Evolutionary conservation across 805 yeast species (phyloP).

Genomic region (Candida cerambycidarum): DNA sequence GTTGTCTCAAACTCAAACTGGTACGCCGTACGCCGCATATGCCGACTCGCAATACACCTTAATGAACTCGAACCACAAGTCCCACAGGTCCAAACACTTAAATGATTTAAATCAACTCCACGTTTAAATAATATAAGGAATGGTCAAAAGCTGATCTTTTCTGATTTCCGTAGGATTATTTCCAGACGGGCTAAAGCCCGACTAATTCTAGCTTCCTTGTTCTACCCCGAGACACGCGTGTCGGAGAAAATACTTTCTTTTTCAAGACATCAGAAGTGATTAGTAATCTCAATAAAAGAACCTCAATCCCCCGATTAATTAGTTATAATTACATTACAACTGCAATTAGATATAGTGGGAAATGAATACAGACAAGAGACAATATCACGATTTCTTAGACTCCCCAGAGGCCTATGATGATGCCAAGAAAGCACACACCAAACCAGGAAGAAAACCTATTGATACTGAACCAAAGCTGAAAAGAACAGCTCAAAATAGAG

Average conservation of each 20-base stretch:
- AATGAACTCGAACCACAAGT: too few relatives aligned
- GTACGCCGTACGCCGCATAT: too few relatives aligned
- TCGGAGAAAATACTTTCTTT: background rate
- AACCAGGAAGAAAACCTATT: conserved; percentile 82
- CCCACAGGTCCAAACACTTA: too few relatives aligned
- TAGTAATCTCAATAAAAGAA: conserved; percentile 1
- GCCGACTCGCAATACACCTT: too few relatives aligned
- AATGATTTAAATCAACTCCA: too few relatives aligned
- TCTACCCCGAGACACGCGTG: conserved; percentile 2
- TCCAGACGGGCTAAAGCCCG: too few relatives aligned
- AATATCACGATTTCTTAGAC: conserved; percentile 11
- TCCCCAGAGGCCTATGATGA: conserved; percentile 19
- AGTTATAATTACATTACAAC: background rate
- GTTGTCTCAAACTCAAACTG: too few relatives aligned
- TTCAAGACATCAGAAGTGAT: conserved; percentile 6
- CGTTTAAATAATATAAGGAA: too few relatives aligned
- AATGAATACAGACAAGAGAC: conserved; percentile 17
- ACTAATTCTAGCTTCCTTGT: background rate
- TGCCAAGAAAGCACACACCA: conserved; percentile 41
- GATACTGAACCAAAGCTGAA: conserved; percentile 80
- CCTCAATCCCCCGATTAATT: background rate
- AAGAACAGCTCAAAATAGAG: conserved; percentile 95
- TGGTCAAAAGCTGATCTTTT: too few relatives aligned
- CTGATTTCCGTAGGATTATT: too few relatives aligned
- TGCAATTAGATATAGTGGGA: background rate